These are phyloP conservation scores for Morella rubra DNA, from an alignment of 306 rosid species.

Conservation along the genomic window DNA sequence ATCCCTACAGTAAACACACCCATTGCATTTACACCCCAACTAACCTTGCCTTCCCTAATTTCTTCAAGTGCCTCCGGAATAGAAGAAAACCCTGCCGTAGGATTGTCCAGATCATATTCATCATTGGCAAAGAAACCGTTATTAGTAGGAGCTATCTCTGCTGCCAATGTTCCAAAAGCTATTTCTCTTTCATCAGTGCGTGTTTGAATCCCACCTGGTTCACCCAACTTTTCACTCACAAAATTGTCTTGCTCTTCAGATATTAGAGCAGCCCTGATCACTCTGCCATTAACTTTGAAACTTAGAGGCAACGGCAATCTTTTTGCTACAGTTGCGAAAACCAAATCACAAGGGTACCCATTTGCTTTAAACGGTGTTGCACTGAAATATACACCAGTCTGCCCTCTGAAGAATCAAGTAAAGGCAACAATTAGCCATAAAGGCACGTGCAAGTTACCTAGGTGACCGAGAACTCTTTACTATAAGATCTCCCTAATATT, in stretches of 20 bases:
- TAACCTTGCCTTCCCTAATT: slow-evolving; percentile 40
- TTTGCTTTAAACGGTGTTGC: slow-evolving; percentile 3
- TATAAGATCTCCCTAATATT: too few species aligned
- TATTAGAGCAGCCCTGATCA: slow-evolving; percentile 31
- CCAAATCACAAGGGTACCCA: slow-evolving; percentile 22
- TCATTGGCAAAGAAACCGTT: slow-evolving; percentile 28
- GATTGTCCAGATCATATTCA: slow-evolving; percentile 34
- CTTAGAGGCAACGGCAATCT: slow-evolving; percentile 27
- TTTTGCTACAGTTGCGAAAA: slow-evolving; percentile 12
- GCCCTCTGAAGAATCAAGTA: slow-evolving; percentile 18
- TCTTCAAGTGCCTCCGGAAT: slow-evolving; percentile 40
- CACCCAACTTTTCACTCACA: background rate
- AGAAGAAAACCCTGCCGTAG: slow-evolving; percentile 32
- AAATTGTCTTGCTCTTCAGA: slow-evolving; percentile 31
- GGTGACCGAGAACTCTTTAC: too few species aligned
- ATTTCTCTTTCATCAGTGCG: slow-evolving; percentile 29
- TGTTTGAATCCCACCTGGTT: slow-evolving; percentile 23
- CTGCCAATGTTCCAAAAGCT: slow-evolving; percentile 34
- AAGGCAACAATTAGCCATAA: background rate
- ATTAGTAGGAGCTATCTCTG: slow-evolving; percentile 26
- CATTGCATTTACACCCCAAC: background rate
- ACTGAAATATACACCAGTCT: background rate
- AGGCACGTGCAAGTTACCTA: too few species aligned
- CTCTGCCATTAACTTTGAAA: slow-evolving; percentile 28
- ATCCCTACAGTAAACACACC: background rate